Evolutionary conservation across 768 basidiomycete genomes (phyloP).

Genomic region (Xerocomellus dryophilus): DNA sequence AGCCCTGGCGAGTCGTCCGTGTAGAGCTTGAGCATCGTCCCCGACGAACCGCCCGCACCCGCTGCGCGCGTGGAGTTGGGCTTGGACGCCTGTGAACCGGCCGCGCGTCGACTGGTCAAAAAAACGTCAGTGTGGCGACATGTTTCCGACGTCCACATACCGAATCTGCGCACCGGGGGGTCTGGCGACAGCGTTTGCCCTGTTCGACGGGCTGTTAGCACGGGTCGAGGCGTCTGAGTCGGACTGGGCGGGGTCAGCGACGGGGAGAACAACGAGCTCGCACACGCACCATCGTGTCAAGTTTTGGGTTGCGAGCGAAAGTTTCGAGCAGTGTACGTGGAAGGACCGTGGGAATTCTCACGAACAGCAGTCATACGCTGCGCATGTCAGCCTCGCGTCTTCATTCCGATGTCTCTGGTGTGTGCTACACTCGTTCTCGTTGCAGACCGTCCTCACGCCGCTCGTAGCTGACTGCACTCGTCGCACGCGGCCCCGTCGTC

Average conservation of each 20-base stretch:
- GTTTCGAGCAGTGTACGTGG: slow-evolving; percentile 17
- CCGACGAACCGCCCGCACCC: slow-evolving; percentile 93
- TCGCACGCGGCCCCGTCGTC: slow-evolving; percentile 73
- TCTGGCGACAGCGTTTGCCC: slow-evolving; percentile 55
- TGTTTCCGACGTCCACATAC: slow-evolving; percentile 41
- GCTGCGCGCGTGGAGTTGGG: slow-evolving; percentile 89
- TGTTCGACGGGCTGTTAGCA: slow-evolving; percentile 39
- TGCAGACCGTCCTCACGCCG: not conserved
- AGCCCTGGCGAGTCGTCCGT: slow-evolving; percentile 97
- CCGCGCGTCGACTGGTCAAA: slow-evolving; percentile 64
- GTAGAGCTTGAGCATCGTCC: slow-evolving; percentile 98
- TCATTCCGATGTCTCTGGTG: slow-evolving; percentile 27
- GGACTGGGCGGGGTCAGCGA: slow-evolving; percentile 46
- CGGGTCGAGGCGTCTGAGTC: slow-evolving; percentile 69
- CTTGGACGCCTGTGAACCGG: slow-evolving; percentile 57
- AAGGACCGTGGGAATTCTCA: slow-evolving; percentile 23
- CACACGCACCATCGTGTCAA: slow-evolving; percentile 38
- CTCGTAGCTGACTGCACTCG: slow-evolving; percentile 74
- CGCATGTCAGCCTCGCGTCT: not conserved
- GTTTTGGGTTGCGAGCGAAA: slow-evolving; percentile 3
- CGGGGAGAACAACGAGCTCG: not conserved
- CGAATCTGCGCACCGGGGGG: slow-evolving; percentile 81
- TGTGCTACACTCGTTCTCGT: not conserved
- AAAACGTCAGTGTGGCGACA: not conserved
- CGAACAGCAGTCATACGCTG: not conserved